Conservation (phyloP, 257 asterid species). For the Marsdenia floribunda region DNA sequence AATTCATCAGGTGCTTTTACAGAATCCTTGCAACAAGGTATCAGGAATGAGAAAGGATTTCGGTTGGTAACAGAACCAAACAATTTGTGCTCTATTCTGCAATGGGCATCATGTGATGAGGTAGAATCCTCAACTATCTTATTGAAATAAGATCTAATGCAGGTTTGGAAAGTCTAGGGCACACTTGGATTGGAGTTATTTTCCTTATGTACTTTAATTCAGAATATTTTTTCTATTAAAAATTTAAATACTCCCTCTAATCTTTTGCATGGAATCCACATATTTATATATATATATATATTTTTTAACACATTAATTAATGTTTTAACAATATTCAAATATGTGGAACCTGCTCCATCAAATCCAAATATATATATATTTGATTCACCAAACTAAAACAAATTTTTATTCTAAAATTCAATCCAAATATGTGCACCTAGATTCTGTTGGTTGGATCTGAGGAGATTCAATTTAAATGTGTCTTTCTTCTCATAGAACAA, state of each 20-base stretch:
- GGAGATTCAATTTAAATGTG: neutral
- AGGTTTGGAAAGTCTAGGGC: neutral
- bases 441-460: neutral
- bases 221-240: too few relatives aligned
- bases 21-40: constrained; percentile 26
- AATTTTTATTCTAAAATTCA: too few relatives aligned
- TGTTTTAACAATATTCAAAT: too few relatives aligned
- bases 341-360: too few relatives aligned
- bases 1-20: constrained; percentile 32
- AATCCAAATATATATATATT: too few relatives aligned
- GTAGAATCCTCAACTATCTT: constrained; percentile 25
- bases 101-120: constrained; percentile 74
- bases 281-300: too few relatives aligned
- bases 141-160: neutral
- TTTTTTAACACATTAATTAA: too few relatives aligned
- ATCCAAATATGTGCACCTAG: neutral
- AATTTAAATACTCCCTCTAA: too few relatives aligned
- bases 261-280: too few relatives aligned
- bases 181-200: too few relatives aligned
- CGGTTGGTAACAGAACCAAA: constrained; percentile 68
- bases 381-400: too few relatives aligned
- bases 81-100: constrained; percentile 64
- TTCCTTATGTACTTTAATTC: too few relatives aligned
- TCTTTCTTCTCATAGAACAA: neutral
- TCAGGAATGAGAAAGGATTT: constrained; percentile 58